Percentiles rank a stretch among this genome's conserved stretches.
These are phyloP conservation scores for Eucalyptus camaldulensis DNA, from an alignment of 345 rosid species.

Conservation along the genomic window DNA sequence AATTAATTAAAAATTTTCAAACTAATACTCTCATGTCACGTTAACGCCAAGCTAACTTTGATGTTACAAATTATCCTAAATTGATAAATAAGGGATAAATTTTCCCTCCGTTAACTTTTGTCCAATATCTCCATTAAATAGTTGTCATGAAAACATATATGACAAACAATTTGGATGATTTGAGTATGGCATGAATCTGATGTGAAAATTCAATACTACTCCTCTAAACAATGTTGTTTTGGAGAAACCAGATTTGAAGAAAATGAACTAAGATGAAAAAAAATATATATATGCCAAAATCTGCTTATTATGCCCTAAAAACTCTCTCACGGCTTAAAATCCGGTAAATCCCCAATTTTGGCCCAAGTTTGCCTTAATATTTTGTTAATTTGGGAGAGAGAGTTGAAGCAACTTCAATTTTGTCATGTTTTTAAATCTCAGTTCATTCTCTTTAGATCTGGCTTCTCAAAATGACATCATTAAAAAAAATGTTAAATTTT, in stretches of 20 bases:
- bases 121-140: fast-evolving
- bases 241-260: not conserved
- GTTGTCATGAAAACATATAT: not conserved
- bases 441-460: not conserved
- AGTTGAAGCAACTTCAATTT: not conserved
- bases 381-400: not conserved
- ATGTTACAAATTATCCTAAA: too few species aligned
- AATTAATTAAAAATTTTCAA: too few species aligned
- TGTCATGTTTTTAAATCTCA: not conserved
- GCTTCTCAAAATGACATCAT: not conserved
- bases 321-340: not conserved
- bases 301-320: not conserved
- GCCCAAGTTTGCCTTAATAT: not conserved
- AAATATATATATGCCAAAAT: fast-evolving
- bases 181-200: not conserved
- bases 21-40: not conserved
- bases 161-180: not conserved
- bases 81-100: too few species aligned
- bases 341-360: not conserved
- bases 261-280: not conserved
- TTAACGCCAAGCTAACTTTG: fast-evolving
- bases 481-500: too few species aligned
- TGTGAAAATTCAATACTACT: too few species aligned
- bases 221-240: not conserved
- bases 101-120: not conserved